Evolutionary conservation across 2,329 filamentous ascomycete genomes (phyloP), one percentile per base, ranked within the genome.

Genomic region (Colletotrichum spinosum): DNA sequence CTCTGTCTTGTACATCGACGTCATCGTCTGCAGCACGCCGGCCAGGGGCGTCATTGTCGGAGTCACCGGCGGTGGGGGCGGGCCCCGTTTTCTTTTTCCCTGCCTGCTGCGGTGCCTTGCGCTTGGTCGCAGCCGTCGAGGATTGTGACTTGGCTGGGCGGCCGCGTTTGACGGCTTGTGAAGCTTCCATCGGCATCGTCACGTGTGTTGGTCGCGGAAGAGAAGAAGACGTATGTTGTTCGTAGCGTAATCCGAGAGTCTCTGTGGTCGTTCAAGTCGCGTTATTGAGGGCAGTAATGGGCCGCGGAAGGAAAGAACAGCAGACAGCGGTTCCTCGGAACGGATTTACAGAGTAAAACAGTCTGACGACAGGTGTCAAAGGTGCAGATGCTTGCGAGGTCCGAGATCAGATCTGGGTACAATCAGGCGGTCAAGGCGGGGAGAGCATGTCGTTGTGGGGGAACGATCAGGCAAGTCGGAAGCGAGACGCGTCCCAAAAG

Each of bases 131-230:
- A 10, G 51, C 35, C 46, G 46, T 52, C 11, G 56, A 37, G 3
- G 55, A 41, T 33, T 68, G 68, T 3, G 70, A 15, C 33, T 61
- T 74, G 70, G 58, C 34, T 5, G 78, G 71, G 7, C 79, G 78
- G 34, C 79, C 80, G 42, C 80, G 80, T 37, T 72, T 61, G 10
- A 73, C 69, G 8, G 74, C 68, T 7, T 73, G 70, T 5, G 77
- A 69, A 1, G 80, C 71, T 65, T 76, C 72, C 51, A 81, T 83
- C 1, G 82, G 78, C 37, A 83, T 78, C 2, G 37, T 69, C 41
- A 37, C 35, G 42, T 33, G 44, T 52, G 25, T 25, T 25, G 25
- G 5, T 42, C 11, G 13, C 53, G 3, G 35, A 9, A 44, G 46
- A 57, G 34, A n/a, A 7, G 4, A 10, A 10, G 39, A 41, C 25